Evolutionary conservation across 441 rosid genomes (phyloP).

Genomic region (Geranium incanum): DNA sequence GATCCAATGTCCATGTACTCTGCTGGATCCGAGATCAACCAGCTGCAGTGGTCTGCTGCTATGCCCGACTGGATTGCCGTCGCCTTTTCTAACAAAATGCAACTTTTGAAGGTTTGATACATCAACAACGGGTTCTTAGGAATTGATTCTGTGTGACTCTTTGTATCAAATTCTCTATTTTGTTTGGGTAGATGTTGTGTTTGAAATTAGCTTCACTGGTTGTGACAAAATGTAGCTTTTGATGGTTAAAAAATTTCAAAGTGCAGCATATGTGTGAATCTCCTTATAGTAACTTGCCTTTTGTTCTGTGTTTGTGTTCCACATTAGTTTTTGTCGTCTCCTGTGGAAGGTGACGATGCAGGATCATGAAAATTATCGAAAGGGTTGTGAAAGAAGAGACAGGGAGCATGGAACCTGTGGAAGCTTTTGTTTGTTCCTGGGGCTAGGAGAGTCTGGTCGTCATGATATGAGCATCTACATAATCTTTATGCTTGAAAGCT

Average conservation of each 20-base stretch:
- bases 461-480: too few relatives aligned
- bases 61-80: constrained; percentile 85
- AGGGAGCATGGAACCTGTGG: too few relatives aligned
- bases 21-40: constrained; percentile 73
- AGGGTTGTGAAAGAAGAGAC: too few relatives aligned
- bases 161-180: neutral
- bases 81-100: constrained; percentile 73
- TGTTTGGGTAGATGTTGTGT: neutral
- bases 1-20: constrained; percentile 79
- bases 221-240: neutral
- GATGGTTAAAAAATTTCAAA: neutral
- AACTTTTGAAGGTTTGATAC: constrained; percentile 80
- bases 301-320: neutral
- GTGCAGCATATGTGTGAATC: neutral
- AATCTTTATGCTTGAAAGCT: too few relatives aligned
- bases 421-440: too few relatives aligned
- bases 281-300: neutral
- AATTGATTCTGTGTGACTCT: neutral
- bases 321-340: too few relatives aligned
- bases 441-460: too few relatives aligned
- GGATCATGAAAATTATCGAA: neutral
- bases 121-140: neutral
- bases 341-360: neutral
- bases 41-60: constrained; percentile 80
- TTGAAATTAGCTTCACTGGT: neutral